Conservation (phyloP, 78 protist genomes). For the slime mould (Dictyostelium discoideum) region dicty_2.7 NC_007088.5:2711501-2712000, state of each 20-base stretch:
- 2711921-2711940: conserved; percentile 8
- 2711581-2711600: conserved; percentile 72
- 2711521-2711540: conserved; percentile 40
- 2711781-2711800: conserved; percentile 72
- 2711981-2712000: background rate
- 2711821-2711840: conserved; percentile 18
- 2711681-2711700: conserved; percentile 64
- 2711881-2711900: conserved; percentile 68
- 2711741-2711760: conserved; percentile 47
- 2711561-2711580: conserved; percentile 73
- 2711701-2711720: conserved; percentile 77
- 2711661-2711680: conserved; percentile 49
- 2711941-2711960: background rate
- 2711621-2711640: conserved; percentile 40
- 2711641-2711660: conserved; percentile 5
- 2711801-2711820: conserved; percentile 54
- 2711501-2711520: conserved; percentile 65
- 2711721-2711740: conserved; percentile 31
- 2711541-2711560: conserved; percentile 68
- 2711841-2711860: conserved; percentile 37
- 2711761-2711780: conserved; percentile 42
- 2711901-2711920: conserved; percentile 58
- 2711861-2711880: conserved; percentile 60
- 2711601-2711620: conserved; percentile 60
- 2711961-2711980: background rate